Evolutionary conservation across 1,284 basidiomycete species (phyloP).

Genomic region (Fomitopsis palustris): DNA sequence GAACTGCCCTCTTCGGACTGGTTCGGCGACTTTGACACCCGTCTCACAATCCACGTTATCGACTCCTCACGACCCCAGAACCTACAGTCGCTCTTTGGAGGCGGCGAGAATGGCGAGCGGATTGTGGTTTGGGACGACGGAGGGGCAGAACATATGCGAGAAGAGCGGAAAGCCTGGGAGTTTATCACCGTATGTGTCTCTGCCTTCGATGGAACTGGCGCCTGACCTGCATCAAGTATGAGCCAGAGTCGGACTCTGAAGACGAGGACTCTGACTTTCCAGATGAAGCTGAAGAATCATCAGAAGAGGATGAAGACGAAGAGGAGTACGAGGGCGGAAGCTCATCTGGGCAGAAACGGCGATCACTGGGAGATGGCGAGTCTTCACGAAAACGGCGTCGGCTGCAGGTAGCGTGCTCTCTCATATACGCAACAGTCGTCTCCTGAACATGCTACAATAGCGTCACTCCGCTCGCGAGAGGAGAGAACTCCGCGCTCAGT

Average conservation of each 20-base stretch:
- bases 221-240: constrained; percentile 46
- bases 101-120: constrained; percentile 63
- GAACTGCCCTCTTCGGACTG: constrained; percentile 74
- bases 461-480: constrained; percentile 50
- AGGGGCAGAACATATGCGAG: constrained; percentile 58
- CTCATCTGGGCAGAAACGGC: constrained; percentile 51
- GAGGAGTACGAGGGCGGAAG: constrained; percentile 36
- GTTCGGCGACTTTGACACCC: constrained; percentile 66
- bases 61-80: constrained; percentile 93
- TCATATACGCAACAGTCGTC: not conserved
- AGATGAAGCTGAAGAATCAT: constrained; percentile 34
- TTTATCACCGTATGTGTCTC: constrained; percentile 61
- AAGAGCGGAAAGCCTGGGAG: constrained; percentile 75
- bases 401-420: constrained; percentile 36
- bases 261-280: constrained; percentile 51
- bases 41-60: constrained; percentile 84
- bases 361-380: constrained; percentile 41
- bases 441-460: constrained; percentile 15
- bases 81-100: constrained; percentile 84
- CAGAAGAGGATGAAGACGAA: constrained; percentile 45
- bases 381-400: constrained; percentile 47
- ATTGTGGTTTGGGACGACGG: constrained; percentile 92
- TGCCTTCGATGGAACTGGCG: not conserved
- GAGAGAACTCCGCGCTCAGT: constrained; percentile 62
- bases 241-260: constrained; percentile 70